Base-by-base conservation (phyloP, 2,329 filamentous ascomycete species). In the Pseudogymnoascus sp. region DNA sequence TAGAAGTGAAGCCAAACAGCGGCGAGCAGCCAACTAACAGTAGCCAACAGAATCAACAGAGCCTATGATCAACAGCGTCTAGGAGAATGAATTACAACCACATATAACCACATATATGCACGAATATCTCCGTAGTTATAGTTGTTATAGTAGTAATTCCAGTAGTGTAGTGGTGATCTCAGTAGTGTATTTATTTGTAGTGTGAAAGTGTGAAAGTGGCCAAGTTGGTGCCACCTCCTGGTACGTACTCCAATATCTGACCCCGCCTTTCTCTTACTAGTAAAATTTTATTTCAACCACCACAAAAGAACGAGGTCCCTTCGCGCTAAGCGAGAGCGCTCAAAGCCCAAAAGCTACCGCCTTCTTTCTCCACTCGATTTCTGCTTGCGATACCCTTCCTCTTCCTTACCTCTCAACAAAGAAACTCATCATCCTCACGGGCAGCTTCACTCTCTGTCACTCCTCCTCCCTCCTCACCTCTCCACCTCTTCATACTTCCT, bases 371-470 rank as follows among this genome's bases (percentile, higher is more conserved):
- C 63, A 41, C 60, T 65, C 63, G 60, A 65, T 64, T 63, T 52
- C 65, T 65, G 62, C 63, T 68, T 61, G 59, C 49, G 59, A 62
- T 61, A 63, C 65, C 61, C 64, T 64, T 65, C 63, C 55, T 58
- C 55, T 62, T 59, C 59, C 43, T 41, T 59, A 63, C 62, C 61
- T 45, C 41, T 41, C 61, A 33, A 61, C 62, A 59, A 61, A 65
- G 49, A 55, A 66, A 59, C 65, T 64, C 66, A 63, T 31, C 21
- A 31, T 63, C 62, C 65, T 63, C 65, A 64, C 62, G 64, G 63
- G 63, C 65, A 55, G 66, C 62, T 63, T 63, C 63, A 60, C 62
- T 63, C 62, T 61, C 61, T 55, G 49, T 52, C 63, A 58, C 59
- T 62, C 41, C 64, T 58, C 63, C 60, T 58, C 37, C 37, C 63